These are phyloP conservation scores for Gamsiella multidivaricata DNA, from an alignment of 192 early-diverging fungal genomes.

Conservation along the genomic window DNA sequence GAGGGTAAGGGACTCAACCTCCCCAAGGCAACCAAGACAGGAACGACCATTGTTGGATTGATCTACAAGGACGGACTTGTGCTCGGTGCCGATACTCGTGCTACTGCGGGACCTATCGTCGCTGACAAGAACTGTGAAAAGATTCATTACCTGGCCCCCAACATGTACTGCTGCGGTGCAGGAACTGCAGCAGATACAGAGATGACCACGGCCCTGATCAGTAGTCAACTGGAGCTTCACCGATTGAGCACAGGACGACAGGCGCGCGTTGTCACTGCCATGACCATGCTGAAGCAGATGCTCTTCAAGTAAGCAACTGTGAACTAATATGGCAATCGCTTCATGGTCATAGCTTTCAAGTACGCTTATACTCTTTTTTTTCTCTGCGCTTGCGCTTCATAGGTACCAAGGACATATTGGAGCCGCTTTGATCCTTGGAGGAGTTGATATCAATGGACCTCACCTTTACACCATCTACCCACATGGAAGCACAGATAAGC, in stretches of 20 bases:
- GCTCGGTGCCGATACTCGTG: constrained; percentile 97
- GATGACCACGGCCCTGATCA: constrained; percentile 92
- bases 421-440: constrained; percentile 94
- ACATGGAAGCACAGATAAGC: constrained; percentile 95
- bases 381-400: background rate
- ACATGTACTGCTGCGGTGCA: constrained; percentile 98
- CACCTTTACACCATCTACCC: constrained; percentile 92
- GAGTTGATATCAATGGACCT: constrained; percentile 91
- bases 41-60: constrained; percentile 96
- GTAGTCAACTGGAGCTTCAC: constrained; percentile 95
- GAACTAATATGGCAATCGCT: background rate
- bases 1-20: constrained; percentile 79
- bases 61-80: constrained; percentile 95
- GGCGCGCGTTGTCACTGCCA: constrained; percentile 89
- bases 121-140: constrained; percentile 99
- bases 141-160: constrained; percentile 97
- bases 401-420: constrained; percentile 97
- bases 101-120: constrained; percentile 94
- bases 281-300: constrained; percentile 98
- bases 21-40: constrained; percentile 92
- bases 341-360: background rate
- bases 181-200: constrained; percentile 99
- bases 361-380: background rate
- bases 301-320: constrained; percentile 76
- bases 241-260: constrained; percentile 88